A percentile compares a stretch with the other conserved stretches of the same genome.
These are phyloP conservation scores for Penicillium odoratum DNA, from an alignment of 495 filamentous ascomycete species.

Conservation along the genomic window DNA sequence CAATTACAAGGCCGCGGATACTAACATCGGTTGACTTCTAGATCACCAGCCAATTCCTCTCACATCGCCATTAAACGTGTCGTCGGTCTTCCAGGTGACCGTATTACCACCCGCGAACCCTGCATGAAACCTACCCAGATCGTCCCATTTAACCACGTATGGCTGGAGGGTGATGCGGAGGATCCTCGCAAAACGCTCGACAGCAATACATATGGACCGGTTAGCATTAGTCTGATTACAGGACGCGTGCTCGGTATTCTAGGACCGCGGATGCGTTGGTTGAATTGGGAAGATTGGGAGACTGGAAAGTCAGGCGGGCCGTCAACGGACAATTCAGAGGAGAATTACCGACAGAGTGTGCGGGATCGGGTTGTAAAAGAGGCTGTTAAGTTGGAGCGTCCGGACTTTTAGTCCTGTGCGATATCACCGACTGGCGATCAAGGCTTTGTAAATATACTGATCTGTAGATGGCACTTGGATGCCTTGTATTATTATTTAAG, in stretches of 20 bases:
- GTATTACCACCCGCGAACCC: slow-evolving; percentile 59
- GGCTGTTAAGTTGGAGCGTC: slow-evolving; percentile 40
- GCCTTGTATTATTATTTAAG: slow-evolving; percentile 3
- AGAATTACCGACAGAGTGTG: slow-evolving; percentile 42
- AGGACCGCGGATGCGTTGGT: slow-evolving; percentile 55
- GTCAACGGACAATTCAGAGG: slow-evolving; percentile 14
- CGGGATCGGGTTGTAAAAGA: slow-evolving; percentile 43
- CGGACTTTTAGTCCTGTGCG: slow-evolving; percentile 11
- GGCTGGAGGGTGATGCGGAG: slow-evolving; percentile 72
- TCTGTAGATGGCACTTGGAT: background rate
- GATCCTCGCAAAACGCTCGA: slow-evolving; percentile 59
- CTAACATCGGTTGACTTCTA: slow-evolving; percentile 26
- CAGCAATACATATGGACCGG: slow-evolving; percentile 75
- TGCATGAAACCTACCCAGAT: slow-evolving; percentile 56
- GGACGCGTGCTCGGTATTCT: slow-evolving; percentile 64
- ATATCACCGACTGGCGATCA: background rate
- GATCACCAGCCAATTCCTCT: slow-evolving; percentile 62
- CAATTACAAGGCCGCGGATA: background rate
- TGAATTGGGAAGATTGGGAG: slow-evolving; percentile 46
- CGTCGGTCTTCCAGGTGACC: slow-evolving; percentile 68
- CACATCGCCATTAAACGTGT: slow-evolving; percentile 67
- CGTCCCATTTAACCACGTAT: slow-evolving; percentile 71
- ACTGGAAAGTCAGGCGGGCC: slow-evolving; percentile 27
- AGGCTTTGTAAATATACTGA: slow-evolving; percentile 4
- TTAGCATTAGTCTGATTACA: slow-evolving; percentile 58